Evolutionary conservation across 257 asterid species (phyloP).

Genomic region (Rubia yunnanensis): DNA sequence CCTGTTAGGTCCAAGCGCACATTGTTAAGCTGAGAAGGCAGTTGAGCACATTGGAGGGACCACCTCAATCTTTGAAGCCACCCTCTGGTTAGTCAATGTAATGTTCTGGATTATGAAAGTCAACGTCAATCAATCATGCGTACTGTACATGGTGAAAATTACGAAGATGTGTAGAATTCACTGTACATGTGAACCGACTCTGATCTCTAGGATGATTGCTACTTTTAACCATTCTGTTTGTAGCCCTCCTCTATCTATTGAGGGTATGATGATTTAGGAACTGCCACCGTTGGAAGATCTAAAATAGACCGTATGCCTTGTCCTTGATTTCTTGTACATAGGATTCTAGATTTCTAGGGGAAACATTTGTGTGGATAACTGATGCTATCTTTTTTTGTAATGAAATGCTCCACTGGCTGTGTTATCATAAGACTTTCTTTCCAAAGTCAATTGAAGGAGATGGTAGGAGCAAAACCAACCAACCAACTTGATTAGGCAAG

Average conservation of each 20-base stretch:
- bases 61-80: slow-evolving; percentile 47
- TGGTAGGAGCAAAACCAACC: neutral
- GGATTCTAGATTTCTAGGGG: neutral
- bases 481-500: neutral
- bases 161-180: slow-evolving; percentile 18
- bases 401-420: neutral
- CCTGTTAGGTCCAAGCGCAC: slow-evolving; percentile 69
- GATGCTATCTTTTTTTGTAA: slow-evolving; percentile 1
- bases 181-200: slow-evolving; percentile 8
- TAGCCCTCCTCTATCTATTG: neutral
- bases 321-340: slow-evolving; percentile 6
- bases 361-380: neutral
- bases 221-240: neutral
- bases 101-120: slow-evolving; percentile 7
- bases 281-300: slow-evolving; percentile 3
- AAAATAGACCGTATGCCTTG: neutral
- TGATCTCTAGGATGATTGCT: neutral
- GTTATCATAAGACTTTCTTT: neutral
- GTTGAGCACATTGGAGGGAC: slow-evolving; percentile 50
- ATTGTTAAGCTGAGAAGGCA: slow-evolving; percentile 67
- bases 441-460: neutral
- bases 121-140: slow-evolving; percentile 1
- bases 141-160: slow-evolving; percentile 17
- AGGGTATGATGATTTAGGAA: neutral
- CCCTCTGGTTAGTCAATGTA: slow-evolving; percentile 32